Conservation (phyloP, 176 grass and related monocot genomes). For the Poa pratensis region DNA sequence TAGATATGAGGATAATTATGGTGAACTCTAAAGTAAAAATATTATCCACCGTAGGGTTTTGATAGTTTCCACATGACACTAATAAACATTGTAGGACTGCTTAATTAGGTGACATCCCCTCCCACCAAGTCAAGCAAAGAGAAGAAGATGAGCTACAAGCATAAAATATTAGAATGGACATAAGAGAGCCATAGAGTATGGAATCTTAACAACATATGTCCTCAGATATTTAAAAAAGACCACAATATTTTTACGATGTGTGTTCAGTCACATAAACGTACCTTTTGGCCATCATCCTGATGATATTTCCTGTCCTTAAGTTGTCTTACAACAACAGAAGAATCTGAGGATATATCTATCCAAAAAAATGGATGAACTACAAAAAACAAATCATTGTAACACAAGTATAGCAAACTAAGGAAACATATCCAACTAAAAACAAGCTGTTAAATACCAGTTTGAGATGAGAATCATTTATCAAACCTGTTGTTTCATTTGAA, state of each 20-base stretch:
- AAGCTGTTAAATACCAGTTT: too few species aligned
- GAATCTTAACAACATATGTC: neutral
- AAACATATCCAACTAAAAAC: too few species aligned
- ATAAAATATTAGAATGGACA: neutral
- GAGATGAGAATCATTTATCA: slow-evolving; percentile 25
- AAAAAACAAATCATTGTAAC: neutral
- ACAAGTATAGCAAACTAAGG: slow-evolving; percentile 12
- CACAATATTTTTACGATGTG: slow-evolving; percentile 13
- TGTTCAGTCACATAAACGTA: slow-evolving; percentile 27
- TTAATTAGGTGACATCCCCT: neutral
- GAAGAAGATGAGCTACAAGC: slow-evolving; percentile 7
- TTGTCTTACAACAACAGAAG: slow-evolving; percentile 55
- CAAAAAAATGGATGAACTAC: slow-evolving; percentile 82
- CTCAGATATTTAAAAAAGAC: neutral
- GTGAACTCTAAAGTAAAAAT: neutral
- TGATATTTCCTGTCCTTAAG: slow-evolving; percentile 82
- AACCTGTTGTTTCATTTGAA: slow-evolving; percentile 83
- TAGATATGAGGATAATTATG: neutral
- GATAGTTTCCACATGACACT: too few species aligned
- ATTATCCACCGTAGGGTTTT: neutral
- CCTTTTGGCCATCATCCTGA: slow-evolving; percentile 59
- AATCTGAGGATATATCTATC: slow-evolving; percentile 60
- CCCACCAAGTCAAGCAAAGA: neutral
- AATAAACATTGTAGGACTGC: slow-evolving; percentile 5
- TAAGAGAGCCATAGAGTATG: neutral